Evolutionary conservation across 208 protist genomes (phyloP).

Genomic region (Naegleria gruberi): DNA sequence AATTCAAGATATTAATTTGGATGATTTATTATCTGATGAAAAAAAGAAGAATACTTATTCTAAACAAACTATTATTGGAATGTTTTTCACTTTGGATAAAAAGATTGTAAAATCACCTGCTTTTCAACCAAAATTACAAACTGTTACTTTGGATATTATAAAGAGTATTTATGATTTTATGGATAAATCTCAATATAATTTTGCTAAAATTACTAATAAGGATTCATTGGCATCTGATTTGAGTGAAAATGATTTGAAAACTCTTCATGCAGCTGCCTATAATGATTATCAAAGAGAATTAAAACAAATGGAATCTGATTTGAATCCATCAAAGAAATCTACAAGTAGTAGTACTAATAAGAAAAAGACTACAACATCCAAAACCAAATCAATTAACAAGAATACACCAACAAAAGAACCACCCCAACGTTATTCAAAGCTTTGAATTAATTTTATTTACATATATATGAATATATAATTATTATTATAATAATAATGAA

Average conservation of each 20-base stretch:
- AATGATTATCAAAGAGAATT: neutral
- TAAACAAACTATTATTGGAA: slow-evolving; percentile 3
- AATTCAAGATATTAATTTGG: neutral
- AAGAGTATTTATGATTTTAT: neutral
- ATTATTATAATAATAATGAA: too few relatives aligned
- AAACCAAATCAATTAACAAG: too few relatives aligned
- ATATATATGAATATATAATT: too few relatives aligned
- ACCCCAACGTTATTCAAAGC: neutral
- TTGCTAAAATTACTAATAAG: neutral
- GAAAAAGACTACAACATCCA: neutral
- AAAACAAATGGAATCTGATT: slow-evolving; percentile 1
- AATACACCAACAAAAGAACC: neutral
- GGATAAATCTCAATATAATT: neutral
- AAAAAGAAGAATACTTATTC: neutral
- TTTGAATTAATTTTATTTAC: neutral
- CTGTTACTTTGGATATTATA: neutral
- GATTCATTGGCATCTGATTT: neutral
- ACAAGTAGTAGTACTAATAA: neutral
- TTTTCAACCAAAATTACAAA: slow-evolving; percentile 13
- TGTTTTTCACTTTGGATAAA: neutral
- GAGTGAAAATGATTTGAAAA: neutral
- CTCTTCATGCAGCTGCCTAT: neutral
- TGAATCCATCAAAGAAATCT: neutral
- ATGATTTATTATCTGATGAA: neutral
- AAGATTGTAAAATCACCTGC: slow-evolving; percentile 17